Conservation (phyloP, 148 eudicot genomes). For the Hydrangea macrophylla region DNA sequence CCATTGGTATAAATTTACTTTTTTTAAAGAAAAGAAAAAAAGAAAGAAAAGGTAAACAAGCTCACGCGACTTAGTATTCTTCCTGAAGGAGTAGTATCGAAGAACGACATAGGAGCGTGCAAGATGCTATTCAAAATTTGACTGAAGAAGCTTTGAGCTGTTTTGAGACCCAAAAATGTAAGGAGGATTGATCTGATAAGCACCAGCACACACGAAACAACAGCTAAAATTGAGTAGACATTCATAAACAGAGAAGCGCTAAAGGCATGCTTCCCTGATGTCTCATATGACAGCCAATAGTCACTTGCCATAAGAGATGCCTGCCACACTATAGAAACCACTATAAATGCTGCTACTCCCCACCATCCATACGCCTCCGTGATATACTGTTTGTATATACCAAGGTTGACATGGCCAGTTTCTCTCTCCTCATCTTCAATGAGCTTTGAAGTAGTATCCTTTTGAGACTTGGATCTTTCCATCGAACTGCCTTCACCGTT, state of each 20-base stretch:
- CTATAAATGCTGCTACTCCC: slow-evolving; percentile 42
- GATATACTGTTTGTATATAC: slow-evolving; percentile 46
- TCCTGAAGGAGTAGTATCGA: slow-evolving; percentile 72
- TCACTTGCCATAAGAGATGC: slow-evolving; percentile 36
- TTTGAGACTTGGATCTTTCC: slow-evolving; percentile 25
- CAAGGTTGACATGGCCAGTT: slow-evolving; percentile 42
- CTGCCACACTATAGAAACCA: slow-evolving; percentile 43
- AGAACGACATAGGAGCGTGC: slow-evolving; percentile 75
- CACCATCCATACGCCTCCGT: slow-evolving; percentile 68
- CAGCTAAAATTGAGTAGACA: slow-evolving; percentile 37
- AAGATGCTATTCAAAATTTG: slow-evolving; percentile 44
- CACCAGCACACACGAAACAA: slow-evolving; percentile 31
- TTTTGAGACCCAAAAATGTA: slow-evolving; percentile 45
- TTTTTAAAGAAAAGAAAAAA: not conserved
- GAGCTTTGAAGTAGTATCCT: slow-evolving; percentile 45
- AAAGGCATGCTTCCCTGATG: slow-evolving; percentile 38
- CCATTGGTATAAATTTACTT: not conserved
- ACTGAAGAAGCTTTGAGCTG: slow-evolving; percentile 52
- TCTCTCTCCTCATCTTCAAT: slow-evolving; percentile 66
- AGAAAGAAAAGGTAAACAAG: slow-evolving; percentile 4
- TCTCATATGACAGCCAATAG: slow-evolving; percentile 64
- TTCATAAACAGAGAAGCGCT: slow-evolving; percentile 34
- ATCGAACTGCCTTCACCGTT: slow-evolving; percentile 21
- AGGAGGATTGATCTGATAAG: slow-evolving; percentile 27
- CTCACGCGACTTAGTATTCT: slow-evolving; percentile 58